A percentile compares a stretch with the other conserved stretches of the same genome.
Evolutionary conservation across 139 green algal species (phyloP).

Genomic region (Auxenochlorella pyrenoidosa): DNA sequence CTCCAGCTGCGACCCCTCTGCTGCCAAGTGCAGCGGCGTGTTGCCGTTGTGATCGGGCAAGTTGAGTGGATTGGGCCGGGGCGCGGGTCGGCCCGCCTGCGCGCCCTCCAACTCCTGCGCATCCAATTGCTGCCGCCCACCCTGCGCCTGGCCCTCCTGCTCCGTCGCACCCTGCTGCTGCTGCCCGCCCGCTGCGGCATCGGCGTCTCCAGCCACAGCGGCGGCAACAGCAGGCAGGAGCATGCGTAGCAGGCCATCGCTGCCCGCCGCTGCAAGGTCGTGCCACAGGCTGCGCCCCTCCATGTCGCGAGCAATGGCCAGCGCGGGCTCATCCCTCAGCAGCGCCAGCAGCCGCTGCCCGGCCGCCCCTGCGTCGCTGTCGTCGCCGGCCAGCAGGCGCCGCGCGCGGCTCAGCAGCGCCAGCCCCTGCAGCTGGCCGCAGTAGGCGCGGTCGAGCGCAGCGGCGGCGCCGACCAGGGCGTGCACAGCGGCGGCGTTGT

Average conservation of each 20-base stretch:
- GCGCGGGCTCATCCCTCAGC: not conserved
- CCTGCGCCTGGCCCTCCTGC: not conserved
- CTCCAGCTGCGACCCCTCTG: not conserved
- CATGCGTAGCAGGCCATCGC: not conserved
- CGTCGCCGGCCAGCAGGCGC: not conserved
- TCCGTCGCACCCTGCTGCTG: not conserved
- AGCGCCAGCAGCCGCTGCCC: not conserved
- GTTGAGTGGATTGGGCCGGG: not conserved
- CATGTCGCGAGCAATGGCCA: not conserved
- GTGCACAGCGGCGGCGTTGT: not conserved
- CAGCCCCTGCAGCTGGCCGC: conserved; percentile 12
- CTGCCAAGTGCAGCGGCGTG: conserved; percentile 14
- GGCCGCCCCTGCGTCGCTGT: no score
- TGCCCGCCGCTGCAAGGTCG: not conserved
- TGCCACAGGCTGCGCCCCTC: conserved; percentile 31
- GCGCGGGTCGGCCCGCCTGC: not conserved
- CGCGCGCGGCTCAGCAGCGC: conserved; percentile 22
- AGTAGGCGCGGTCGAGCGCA: not conserved
- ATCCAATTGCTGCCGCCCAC: not conserved
- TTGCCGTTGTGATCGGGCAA: not conserved
- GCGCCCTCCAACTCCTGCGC: not conserved
- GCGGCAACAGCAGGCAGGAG: not conserved
- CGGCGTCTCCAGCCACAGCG: not conserved
- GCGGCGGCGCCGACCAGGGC: not conserved
- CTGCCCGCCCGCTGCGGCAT: not conserved